phyloP scores from a whole-genome alignment of 805 yeast species.

The Wickerhamiella occidentalis region DNA sequence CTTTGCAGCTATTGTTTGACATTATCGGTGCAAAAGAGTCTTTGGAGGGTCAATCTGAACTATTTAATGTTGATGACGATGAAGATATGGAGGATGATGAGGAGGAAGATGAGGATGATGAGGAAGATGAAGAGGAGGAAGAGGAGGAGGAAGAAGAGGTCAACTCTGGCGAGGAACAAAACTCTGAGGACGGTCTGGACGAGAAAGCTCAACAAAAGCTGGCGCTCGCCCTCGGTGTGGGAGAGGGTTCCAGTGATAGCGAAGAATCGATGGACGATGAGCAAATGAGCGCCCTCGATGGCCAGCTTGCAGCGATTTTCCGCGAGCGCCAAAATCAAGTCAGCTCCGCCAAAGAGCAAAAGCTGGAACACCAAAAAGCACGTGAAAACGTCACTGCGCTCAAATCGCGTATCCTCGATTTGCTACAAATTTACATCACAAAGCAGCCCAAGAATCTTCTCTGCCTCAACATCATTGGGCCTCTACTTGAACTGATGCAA shows the following conservation, averaged over 20 bases:
- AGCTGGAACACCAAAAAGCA: conserved; percentile 65
- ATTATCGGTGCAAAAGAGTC: conserved; percentile 59
- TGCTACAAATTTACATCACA: conserved; percentile 52
- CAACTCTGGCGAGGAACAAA: conserved; percentile 30
- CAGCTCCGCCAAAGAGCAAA: conserved; percentile 39
- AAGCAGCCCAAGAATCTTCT: conserved; percentile 29
- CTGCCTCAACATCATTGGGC: conserved; percentile 36
- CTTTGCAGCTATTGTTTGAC: conserved; percentile 41
- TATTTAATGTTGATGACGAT: conserved; percentile 56
- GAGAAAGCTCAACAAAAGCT: conserved; percentile 19
- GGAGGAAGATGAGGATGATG: conserved; percentile 36
- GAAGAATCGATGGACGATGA: conserved; percentile 91
- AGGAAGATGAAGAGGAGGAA: conserved; percentile 29
- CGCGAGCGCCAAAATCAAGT: conserved; percentile 66
- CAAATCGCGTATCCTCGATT: conserved; percentile 66
- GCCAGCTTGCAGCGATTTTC: conserved; percentile 69
- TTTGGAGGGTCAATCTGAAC: conserved; percentile 60
- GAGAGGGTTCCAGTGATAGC: conserved; percentile 31
- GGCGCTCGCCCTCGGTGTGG: conserved; percentile 18
- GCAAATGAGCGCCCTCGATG: conserved; percentile 90
- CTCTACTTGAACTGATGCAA: conserved; percentile 48
- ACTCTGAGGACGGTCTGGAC: conserved; percentile 20
- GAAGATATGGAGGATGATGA: conserved; percentile 29
- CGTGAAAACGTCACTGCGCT: conserved; percentile 66
- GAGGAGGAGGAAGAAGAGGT: conserved; percentile 31